phyloP scores from a whole-genome alignment of 2,329 filamentous ascomycete species.

The Delphinella strobiligena region DNA sequence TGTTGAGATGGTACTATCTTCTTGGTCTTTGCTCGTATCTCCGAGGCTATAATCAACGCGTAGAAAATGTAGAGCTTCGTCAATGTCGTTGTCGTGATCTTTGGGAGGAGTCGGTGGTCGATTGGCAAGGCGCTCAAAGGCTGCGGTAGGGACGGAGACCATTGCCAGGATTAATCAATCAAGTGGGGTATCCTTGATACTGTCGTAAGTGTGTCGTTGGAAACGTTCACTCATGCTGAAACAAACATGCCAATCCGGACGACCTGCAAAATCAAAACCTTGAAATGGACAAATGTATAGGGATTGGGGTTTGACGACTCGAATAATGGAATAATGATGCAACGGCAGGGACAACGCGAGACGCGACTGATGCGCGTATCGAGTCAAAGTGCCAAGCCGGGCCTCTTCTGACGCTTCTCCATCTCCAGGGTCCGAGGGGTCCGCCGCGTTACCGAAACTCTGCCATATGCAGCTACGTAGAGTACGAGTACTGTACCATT shows the following conservation, averaged over 20 bases:
- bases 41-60: slow-evolving; percentile 26
- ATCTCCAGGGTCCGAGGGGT: too few relatives aligned
- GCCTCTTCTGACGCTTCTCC: too few relatives aligned
- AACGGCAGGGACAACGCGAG: too few relatives aligned
- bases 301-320: too few relatives aligned
- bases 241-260: neutral
- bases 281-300: too few relatives aligned
- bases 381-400: too few relatives aligned
- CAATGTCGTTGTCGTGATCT: slow-evolving; percentile 25
- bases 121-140: slow-evolving; percentile 35
- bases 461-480: too few relatives aligned
- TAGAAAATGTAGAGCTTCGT: slow-evolving; percentile 31
- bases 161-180: slow-evolving; percentile 16
- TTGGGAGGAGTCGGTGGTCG: slow-evolving; percentile 46
- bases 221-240: neutral
- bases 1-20: neutral
- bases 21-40: neutral
- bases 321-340: too few relatives aligned
- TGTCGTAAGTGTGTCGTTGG: neutral
- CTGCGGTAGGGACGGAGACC: slow-evolving; percentile 23
- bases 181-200: neutral
- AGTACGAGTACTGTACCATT: too few relatives aligned
- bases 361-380: too few relatives aligned
- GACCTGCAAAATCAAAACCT: too few relatives aligned
- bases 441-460: too few relatives aligned